These are phyloP conservation scores for Fusarium albidum DNA, from an alignment of 2,329 filamentous ascomycete species.

Conservation along the genomic window DNA sequence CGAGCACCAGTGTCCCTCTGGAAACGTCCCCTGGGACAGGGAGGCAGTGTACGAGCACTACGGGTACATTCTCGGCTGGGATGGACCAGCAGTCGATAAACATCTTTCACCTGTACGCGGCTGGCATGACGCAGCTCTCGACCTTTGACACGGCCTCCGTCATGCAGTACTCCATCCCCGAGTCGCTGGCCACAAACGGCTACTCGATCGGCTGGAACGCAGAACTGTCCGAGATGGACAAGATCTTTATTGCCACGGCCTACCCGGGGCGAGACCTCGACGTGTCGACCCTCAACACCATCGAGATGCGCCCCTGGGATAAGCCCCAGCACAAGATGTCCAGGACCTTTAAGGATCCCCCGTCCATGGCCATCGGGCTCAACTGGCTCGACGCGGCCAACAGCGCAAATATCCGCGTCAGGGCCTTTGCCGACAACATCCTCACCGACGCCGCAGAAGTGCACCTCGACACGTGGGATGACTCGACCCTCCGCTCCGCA, in stretches of 20 bases:
- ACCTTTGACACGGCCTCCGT: slow-evolving; percentile 31
- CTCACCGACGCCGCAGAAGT: slow-evolving; percentile 1
- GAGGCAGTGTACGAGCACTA: slow-evolving; percentile 10
- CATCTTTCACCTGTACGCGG: slow-evolving; percentile 10
- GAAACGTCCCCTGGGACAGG: slow-evolving; percentile 17
- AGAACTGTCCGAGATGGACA: slow-evolving; percentile 29
- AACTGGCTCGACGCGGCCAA: slow-evolving; percentile 9
- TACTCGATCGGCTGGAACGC: slow-evolving; percentile 18
- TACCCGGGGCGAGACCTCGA: slow-evolving; percentile 22
- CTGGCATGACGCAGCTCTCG: slow-evolving; percentile 9
- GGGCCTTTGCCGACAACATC: slow-evolving; percentile 3
- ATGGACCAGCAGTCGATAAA: slow-evolving; percentile 12
- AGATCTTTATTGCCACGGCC: slow-evolving; percentile 22
- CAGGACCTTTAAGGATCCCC: slow-evolving; percentile 4
- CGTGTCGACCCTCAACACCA: slow-evolving; percentile 24
- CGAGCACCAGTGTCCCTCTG: slow-evolving; percentile 9
- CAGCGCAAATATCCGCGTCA: slow-evolving; percentile 21
- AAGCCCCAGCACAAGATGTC: background rate
- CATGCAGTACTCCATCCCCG: slow-evolving; percentile 36
- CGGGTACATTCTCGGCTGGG: slow-evolving; percentile 6
- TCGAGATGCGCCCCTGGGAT: slow-evolving; percentile 16
- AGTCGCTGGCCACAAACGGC: slow-evolving; percentile 22
- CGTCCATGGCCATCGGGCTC: slow-evolving; percentile 6
- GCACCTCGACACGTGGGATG: slow-evolving; percentile 16
- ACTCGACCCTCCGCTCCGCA: slow-evolving; percentile 16